These are phyloP conservation scores for Diplocarpon rosae DNA, from an alignment of 2,329 filamentous ascomycete genomes.

Conservation along the genomic window DNA sequence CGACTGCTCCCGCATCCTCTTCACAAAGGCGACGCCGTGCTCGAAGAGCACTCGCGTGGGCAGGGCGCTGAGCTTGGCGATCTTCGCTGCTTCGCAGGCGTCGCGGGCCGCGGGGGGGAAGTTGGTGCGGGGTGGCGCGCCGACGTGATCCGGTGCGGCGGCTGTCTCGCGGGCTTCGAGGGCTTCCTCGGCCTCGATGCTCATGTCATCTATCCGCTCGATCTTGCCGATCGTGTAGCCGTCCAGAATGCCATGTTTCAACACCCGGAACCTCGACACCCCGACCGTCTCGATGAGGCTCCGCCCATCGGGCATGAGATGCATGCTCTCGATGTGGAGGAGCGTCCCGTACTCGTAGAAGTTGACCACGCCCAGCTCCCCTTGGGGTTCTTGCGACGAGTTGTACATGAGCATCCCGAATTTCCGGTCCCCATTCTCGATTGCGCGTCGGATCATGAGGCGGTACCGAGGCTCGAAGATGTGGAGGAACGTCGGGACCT, in stretches of 20 bases:
- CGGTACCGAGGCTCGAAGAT: conserved; percentile 90
- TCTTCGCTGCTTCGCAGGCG: background rate
- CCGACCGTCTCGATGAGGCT: conserved; percentile 73
- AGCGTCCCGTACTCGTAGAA: conserved; percentile 72
- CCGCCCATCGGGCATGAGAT: conserved; percentile 67
- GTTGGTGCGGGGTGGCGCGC: conserved; percentile 12
- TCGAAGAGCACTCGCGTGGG: conserved; percentile 62
- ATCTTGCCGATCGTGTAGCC: conserved; percentile 70
- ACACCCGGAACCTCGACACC: conserved; percentile 63
- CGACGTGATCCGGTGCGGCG: conserved; percentile 13
- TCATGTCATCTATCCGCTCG: conserved; percentile 72
- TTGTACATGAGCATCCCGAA: conserved; percentile 82
- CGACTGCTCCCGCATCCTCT: conserved; percentile 54
- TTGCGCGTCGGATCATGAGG: conserved; percentile 71
- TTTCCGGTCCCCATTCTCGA: conserved; percentile 56
- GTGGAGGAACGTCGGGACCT: conserved; percentile 76
- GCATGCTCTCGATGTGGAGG: conserved; percentile 61
- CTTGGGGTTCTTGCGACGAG: conserved; percentile 38
- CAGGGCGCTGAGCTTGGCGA: conserved; percentile 25
- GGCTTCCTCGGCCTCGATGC: conserved; percentile 67
- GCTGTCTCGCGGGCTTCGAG: conserved; percentile 58
- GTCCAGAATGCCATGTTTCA: conserved; percentile 53
- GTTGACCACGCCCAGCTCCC: conserved; percentile 37
- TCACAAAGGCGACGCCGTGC: conserved; percentile 55
- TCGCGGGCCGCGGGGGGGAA: no score